Evolutionary conservation across 148 eudicot genomes (phyloP), one percentile per base, ranked within the genome.

Genomic region (Cornus kousa): DNA sequence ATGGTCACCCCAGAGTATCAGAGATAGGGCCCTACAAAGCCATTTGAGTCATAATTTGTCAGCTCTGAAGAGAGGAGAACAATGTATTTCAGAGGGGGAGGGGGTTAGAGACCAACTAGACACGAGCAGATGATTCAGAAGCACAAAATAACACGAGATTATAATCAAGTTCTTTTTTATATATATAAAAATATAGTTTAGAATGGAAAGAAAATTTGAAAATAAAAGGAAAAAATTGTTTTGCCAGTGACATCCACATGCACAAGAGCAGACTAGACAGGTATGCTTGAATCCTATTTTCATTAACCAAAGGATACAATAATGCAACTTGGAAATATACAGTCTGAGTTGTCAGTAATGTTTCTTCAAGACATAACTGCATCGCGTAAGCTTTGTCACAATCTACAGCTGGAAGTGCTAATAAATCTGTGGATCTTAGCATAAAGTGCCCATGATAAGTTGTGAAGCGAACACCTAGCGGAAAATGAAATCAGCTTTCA

Each of bases 361-460:
- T 91, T 73, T 96, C 99, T 87, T 96, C 99, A 80, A 96, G 94
- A 86, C 83, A 83, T 80, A 94, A 82, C 80, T 93, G 99, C 89
- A 88, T 91, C 60, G 95, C 94, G 74, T 89, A 92, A 77, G 99
- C 99, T 87, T 94, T 96, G 75, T 96, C 98, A 86, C 95, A 96
- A 86, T 96, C 99, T 68, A 92, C 97, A 73, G 99, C 98, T 65
- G 99, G 99, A 86, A 96, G 99, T 13, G 99, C 99, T 67, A 96
- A 53, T 80, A 96, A 81, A 88, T 96, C 99, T 67, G 99, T 94
- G 78, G 99, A 96, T 83, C 99, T 83, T 79, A 94, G 87, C 99
- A 96, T 96, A 82, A 96, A 96, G 87, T 96, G 92, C 60, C 99
- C 99, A 83, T 96, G 99, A 83, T 94, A 96, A 55, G 99, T 87